Percentiles rank a stretch among this genome's conserved stretches.
Evolutionary conservation across 768 basidiomycete species (phyloP).

Genomic region (Lactarius tabidus): DNA sequence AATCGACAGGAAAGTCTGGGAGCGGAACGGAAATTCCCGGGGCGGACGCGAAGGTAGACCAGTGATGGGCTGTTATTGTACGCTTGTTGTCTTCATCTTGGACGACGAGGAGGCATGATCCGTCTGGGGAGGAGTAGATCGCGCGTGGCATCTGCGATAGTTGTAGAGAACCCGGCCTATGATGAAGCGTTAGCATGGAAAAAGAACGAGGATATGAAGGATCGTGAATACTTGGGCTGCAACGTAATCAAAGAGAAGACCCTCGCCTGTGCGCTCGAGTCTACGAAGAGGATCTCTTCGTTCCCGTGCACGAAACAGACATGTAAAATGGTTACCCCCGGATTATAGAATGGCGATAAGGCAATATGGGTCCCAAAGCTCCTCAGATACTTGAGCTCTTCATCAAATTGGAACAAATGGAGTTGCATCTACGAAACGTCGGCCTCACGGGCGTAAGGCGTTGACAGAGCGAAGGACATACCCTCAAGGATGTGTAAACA

Average conservation of each 20-base stretch:
- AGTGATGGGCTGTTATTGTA: too few relatives aligned
- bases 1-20: slow-evolving; percentile 15
- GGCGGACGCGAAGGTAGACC: slow-evolving; percentile 50
- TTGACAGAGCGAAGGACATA: slow-evolving; percentile 16
- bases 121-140: slow-evolving; percentile 48
- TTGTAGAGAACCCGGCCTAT: slow-evolving; percentile 43
- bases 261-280: slow-evolving; percentile 40
- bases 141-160: slow-evolving; percentile 34
- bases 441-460: not conserved
- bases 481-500: too few relatives aligned
- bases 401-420: slow-evolving; percentile 35
- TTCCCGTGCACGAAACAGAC: slow-evolving; percentile 44
- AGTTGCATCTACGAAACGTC: slow-evolving; percentile 26
- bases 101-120: slow-evolving; percentile 44
- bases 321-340: slow-evolving; percentile 30
- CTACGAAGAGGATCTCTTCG: slow-evolving; percentile 51
- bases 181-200: not conserved
- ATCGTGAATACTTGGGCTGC: slow-evolving; percentile 43
- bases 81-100: slow-evolving; percentile 24
- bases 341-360: slow-evolving; percentile 41
- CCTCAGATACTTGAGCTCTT: slow-evolving; percentile 39
- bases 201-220: not conserved
- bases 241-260: slow-evolving; percentile 51
- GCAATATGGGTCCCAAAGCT: slow-evolving; percentile 40
- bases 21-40: slow-evolving; percentile 37